phyloP scores from a whole-genome alignment of 2,329 filamentous ascomycete species.

The Pyricularia pennisetigena region DNA sequence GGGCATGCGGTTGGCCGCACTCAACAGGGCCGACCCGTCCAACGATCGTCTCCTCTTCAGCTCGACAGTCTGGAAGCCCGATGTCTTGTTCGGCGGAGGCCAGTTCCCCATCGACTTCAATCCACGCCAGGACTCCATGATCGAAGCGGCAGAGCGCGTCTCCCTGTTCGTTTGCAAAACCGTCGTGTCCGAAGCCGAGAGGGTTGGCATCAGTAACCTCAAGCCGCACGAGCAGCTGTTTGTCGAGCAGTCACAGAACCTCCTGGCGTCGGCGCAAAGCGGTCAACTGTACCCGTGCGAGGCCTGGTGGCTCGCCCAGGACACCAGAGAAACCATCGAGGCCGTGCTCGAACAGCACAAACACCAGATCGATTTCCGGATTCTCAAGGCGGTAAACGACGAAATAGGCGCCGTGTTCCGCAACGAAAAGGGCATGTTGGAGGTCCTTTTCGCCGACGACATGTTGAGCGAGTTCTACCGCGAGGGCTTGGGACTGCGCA shows the following conservation, averaged over 20 bases:
- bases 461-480: no score
- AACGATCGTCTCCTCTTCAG: slow-evolving; percentile 4
- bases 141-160: neutral
- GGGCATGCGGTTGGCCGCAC: no score
- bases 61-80: slow-evolving; percentile 3
- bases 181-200: neutral
- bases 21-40: neutral
- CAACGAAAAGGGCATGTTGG: no score
- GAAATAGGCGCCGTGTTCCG: no score
- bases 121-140: neutral
- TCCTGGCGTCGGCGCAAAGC: no score
- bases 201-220: neutral
- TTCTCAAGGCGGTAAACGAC: no score
- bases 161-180: neutral
- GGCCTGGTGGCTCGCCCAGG: neutral
- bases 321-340: neutral
- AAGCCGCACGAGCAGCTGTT: slow-evolving; percentile 1
- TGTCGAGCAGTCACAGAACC: neutral
- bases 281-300: no score
- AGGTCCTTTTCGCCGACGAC: no score
- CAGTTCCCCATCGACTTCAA: neutral
- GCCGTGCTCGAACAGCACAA: neutral
- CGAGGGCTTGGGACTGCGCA: no score
- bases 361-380: no score
- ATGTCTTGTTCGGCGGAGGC: neutral